Evolutionary conservation across 2,329 filamentous ascomycete species (phyloP).

Genomic region (Daldinia sp.): DNA sequence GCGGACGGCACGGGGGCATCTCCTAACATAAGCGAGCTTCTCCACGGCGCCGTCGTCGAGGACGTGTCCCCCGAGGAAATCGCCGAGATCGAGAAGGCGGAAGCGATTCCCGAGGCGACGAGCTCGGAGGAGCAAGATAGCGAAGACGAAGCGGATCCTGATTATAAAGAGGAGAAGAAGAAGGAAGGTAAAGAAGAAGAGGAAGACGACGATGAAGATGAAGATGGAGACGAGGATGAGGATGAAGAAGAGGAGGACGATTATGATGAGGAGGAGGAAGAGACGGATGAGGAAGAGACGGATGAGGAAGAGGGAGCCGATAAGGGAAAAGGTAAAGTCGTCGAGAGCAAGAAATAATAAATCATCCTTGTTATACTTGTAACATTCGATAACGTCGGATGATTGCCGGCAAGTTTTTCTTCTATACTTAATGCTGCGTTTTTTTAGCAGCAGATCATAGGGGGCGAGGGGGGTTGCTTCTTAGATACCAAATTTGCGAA

Average conservation of each 20-base stretch:
- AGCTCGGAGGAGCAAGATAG: constrained; percentile 53
- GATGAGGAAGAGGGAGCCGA: constrained; percentile 22
- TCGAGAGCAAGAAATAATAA: constrained; percentile 17
- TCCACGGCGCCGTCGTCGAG: constrained; percentile 51
- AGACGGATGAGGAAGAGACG: constrained; percentile 38
- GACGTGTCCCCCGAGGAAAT: constrained; percentile 55
- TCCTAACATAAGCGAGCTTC: constrained; percentile 25
- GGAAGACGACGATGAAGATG: constrained; percentile 49
- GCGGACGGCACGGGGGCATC: constrained; percentile 42
- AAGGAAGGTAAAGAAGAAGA: constrained; percentile 47
- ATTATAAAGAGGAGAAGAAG: constrained; percentile 43
- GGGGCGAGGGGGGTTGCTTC: not conserved
- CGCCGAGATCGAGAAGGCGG: constrained; percentile 55
- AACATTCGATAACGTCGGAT: not conserved
- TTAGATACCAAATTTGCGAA: constrained; percentile 35
- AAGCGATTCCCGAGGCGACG: constrained; percentile 57
- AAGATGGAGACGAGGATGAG: constrained; percentile 46
- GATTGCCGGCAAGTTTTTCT: not conserved
- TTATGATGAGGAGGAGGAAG: constrained; percentile 19
- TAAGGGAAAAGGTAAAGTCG: constrained; percentile 25
- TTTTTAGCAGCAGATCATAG: constrained; percentile 7
- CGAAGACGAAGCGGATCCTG: constrained; percentile 49
- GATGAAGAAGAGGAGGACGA: constrained; percentile 41
- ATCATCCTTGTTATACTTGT: not conserved
- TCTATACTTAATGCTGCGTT: not conserved